Percentiles rank a stretch among this genome's conserved stretches.
These are phyloP conservation scores for Terfezia claveryi DNA, from an alignment of 495 filamentous ascomycete species.

Conservation along the genomic window DNA sequence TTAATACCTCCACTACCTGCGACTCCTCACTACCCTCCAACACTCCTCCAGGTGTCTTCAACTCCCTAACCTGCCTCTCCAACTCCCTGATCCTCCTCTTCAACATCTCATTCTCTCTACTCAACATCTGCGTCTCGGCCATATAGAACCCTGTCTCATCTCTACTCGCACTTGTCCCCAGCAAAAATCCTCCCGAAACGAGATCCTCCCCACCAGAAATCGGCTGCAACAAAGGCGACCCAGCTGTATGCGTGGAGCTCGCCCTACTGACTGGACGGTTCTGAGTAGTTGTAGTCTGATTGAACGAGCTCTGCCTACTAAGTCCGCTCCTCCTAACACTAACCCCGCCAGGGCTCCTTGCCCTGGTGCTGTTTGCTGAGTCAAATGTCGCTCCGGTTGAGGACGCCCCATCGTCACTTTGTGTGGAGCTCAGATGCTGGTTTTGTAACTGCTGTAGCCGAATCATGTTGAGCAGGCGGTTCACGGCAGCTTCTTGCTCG, in stretches of 20 bases:
- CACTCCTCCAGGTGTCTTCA: constrained; percentile 1
- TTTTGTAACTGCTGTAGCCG: constrained; percentile 67
- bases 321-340: constrained; percentile 24
- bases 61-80: constrained; percentile 27
- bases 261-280: constrained; percentile 11
- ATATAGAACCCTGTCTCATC: constrained; percentile 81
- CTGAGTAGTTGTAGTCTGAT: constrained; percentile 30
- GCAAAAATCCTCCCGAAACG: not conserved
- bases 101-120: constrained; percentile 86
- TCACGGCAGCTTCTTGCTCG: constrained; percentile 92
- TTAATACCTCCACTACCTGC: no score
- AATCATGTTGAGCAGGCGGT: constrained; percentile 75
- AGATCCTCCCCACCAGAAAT: not conserved
- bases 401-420: constrained; percentile 22
- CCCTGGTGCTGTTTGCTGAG: constrained; percentile 36
- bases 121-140: constrained; percentile 69
- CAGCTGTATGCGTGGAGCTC: not conserved
- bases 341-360: constrained; percentile 17
- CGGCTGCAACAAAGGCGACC: not conserved
- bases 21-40: no score
- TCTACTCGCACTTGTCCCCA: constrained; percentile 30
- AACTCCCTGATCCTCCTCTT: constrained; percentile 65
- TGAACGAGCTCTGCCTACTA: constrained; percentile 33
- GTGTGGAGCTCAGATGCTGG: constrained; percentile 35
- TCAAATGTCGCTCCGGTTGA: constrained; percentile 41